Evolutionary conservation across 495 filamentous ascomycete genomes (phyloP), one percentile per base, ranked within the genome.

Genomic region (Hyaloscypha variabilis): DNA sequence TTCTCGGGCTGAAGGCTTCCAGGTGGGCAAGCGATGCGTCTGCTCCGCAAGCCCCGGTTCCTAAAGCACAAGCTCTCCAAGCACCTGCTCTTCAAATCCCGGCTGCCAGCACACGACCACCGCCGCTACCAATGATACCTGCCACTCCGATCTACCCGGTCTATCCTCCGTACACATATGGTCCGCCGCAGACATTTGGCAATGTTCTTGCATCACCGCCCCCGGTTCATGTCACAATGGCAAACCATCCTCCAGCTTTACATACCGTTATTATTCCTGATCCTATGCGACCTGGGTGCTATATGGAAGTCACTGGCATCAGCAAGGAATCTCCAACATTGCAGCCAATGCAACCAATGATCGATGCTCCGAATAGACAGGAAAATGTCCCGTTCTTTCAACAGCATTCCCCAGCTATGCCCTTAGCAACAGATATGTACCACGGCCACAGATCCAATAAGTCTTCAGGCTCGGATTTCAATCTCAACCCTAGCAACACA

Each of bases 11-110:
- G n/a, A 25, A 49, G 17, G 49, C 60, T 26, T 63, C 60, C 8
- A 63, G 25, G 29, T 63, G 60, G 60, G 60, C 60, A 3, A 63
- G n/a, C n/a, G n/a, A 23, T 24, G 46, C 6, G 17, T 31, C 57
- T 36, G 55, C 24, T 36, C 31, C 31, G 8, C 54, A 31, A 0
- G 30, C n/a, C 17, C 54, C 25, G 6, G 54, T 30, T 6, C 54
- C 25, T 30, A 28, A 17, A 52, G 19, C 49, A 21, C n/a, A n/a
- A n/a, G n/a, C n/a, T n/a, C n/a, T n/a, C n/a, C n/a, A n/a, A n/a
- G 46, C 6, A 6, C 57, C 57, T 36, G 55, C 24, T 36, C 31
- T 19, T 23, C 54, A 31, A 0, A 21, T 13, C 17, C 54, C 25
- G 6, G 54, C 14, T 6, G 26, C 25, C 19, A 28, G 24, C 10